Base-by-base conservation (phyloP, 805 yeast genomes). In the Monosporozyma yasuniensis region DNA sequence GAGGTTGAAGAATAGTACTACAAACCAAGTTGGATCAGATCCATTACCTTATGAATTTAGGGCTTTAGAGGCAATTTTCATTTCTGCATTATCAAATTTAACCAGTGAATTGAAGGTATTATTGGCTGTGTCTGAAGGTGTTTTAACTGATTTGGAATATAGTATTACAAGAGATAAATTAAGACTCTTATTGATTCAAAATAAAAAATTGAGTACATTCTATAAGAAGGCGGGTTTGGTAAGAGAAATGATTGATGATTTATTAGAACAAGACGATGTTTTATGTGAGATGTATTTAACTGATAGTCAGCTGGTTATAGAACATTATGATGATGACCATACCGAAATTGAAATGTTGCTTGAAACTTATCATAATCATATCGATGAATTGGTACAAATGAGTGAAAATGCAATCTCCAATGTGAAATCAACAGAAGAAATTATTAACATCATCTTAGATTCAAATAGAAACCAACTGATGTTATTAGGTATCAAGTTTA, bases 301-400 rank as follows among this genome's bases (percentile, higher is more conserved):
- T 0, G 93, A 81, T 46, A 81, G 72, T 64, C 50, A 64, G 50
- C 46, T 57, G 47, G 66, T 86, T 64, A 41, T 59, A 27, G 72
- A 75, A 0, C 67, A 87, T 30, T 64, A 69, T 14, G 75, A 76
- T 2, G 78, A 78, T 47, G 85, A 87, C 55, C 96, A 87, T 63
- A 81, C 82, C 41, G 98, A 93, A 59, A 86, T 89, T 19, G 99
- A 93, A 63, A 75, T 93, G 73, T 72, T 93, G 47, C 67, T 93
- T 22, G 99, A 93, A 61, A 84, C 95, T 1, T 93, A 93, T 70
- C 88, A 87, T 59, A 83, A 84, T 47, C 95, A 91, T 49, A 79
- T 87, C 52, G 98, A 91, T 69, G 97, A 95, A 59, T 86, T 93
- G 54, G 97, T 91, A 2, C 98, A 93, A 64, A 85, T 86, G 3